A percentile compares a stretch with the other conserved stretches of the same genome.
phyloP scores from a whole-genome alignment of 2,329 filamentous ascomycete genomes.

The Xylariaceae sp. region DNA sequence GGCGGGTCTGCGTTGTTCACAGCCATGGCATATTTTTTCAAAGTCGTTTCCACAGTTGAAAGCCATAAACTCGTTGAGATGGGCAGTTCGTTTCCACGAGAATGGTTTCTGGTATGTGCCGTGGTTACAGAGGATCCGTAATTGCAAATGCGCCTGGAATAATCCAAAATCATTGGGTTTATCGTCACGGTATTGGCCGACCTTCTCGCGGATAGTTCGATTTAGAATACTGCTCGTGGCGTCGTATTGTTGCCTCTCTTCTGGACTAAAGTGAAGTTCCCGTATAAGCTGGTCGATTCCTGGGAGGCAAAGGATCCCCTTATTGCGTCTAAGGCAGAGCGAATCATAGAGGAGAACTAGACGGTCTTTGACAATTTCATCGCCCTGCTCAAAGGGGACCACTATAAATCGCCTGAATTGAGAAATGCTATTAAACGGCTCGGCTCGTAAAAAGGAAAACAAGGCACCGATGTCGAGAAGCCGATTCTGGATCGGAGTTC shows the following conservation, averaged over 20 bases:
- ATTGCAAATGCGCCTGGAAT: conserved; percentile 54
- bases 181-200: conserved; percentile 44
- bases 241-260: conserved; percentile 44
- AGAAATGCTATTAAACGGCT: conserved; percentile 49
- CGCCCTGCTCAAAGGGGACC: conserved; percentile 45
- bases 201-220: conserved; percentile 47
- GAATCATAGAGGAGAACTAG: conserved; percentile 46
- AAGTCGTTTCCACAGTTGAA: conserved; percentile 30
- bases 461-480: conserved; percentile 60
- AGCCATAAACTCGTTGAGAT: conserved; percentile 45
- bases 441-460: conserved; percentile 54
- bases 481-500: conserved; percentile 61
- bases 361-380: conserved; percentile 37
- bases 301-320: conserved; percentile 49
- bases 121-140: conserved; percentile 58
- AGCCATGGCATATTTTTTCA: conserved; percentile 40
- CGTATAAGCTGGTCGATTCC: conserved; percentile 34
- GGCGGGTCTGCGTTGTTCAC: conserved; percentile 45
- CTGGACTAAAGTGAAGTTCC: conserved; percentile 42
- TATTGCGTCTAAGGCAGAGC: conserved; percentile 51
- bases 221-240: conserved; percentile 47
- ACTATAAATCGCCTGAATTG: conserved; percentile 54
- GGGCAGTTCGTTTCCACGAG: conserved; percentile 48
- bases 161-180: conserved; percentile 49
- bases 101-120: conserved; percentile 55